These are phyloP conservation scores for Neodidymelliopsis sp. DNA, from an alignment of 2,329 filamentous ascomycete genomes.

Conservation along the genomic window DNA sequence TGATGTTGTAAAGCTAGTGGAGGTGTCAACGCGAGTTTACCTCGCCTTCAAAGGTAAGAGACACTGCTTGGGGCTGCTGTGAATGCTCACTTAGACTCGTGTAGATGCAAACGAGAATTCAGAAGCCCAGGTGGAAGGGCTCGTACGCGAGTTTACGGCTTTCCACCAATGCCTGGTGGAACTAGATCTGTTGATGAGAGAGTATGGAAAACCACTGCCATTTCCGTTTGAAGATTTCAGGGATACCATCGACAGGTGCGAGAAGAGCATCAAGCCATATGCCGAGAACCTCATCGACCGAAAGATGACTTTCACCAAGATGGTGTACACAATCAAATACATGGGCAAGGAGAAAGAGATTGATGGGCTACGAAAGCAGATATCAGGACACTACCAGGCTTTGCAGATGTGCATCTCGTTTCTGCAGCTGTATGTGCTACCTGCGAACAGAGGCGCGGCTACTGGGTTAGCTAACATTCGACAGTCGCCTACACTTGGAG, in stretches of 20 bases:
- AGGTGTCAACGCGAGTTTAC: conserved; percentile 43
- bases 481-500: conserved; percentile 39
- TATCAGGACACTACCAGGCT: conserved; percentile 41
- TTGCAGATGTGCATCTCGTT: conserved; percentile 44
- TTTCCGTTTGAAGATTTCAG: conserved; percentile 41
- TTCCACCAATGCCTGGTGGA: conserved; percentile 40
- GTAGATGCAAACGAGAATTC: conserved; percentile 47
- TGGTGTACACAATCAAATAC: conserved; percentile 41
- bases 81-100: conserved; percentile 13
- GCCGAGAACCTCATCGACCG: conserved; percentile 40
- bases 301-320: conserved; percentile 41
- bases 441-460: background rate
- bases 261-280: conserved; percentile 40
- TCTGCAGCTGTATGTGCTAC: conserved; percentile 34
- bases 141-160: conserved; percentile 40
- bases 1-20: conserved; percentile 42
- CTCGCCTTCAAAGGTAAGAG: conserved; percentile 43
- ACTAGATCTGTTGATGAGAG: conserved; percentile 42
- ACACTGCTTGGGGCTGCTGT: background rate
- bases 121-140: conserved; percentile 40
- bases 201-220: conserved; percentile 42
- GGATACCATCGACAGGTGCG: conserved; percentile 40
- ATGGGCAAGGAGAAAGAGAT: conserved; percentile 47
- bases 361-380: conserved; percentile 36
- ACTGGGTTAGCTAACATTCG: conserved; percentile 17